Base-by-base conservation (phyloP, 768 basidiomycete species). In the Lentinula aciculospora region DNA sequence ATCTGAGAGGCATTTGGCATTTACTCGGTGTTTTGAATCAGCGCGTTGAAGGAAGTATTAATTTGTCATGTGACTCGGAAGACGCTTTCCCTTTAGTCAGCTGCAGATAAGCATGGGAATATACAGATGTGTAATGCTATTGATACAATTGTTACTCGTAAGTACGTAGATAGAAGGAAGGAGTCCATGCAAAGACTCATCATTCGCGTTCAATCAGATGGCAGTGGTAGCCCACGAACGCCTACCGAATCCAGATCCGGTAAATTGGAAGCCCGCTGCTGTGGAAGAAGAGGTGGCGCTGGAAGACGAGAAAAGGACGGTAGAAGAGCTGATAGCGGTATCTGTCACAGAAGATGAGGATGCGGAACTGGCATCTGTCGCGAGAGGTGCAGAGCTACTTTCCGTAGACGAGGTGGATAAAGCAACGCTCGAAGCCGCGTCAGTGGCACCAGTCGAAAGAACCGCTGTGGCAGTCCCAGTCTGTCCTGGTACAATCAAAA, bases 241-340 rank as follows among this genome's bases (percentile, higher is more conserved):
- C 27, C 27, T 36, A 25, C 51, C 51, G 51, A 53, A 53, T 39
- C 51, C 51, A 34, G 51, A 36, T 53, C 51, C 51, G 34, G 51
- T 53, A n/a, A 53, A 53, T 13, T 36, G 19, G 23, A 53, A 53
- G 10, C 51, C 51, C 4, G 19, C 17, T 21, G 36, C 34, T 25
- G 51, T 25, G 34, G 36, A 25, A 21, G 23, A 25, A 23, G 51
- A 23, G 4, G 51, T 5, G 19, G 23, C 8, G 3, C 23, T 8
- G 36, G 54, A 25, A 7, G 54, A 25, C 5, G 51, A 4, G 23
- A 6, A 13, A 23, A 32, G 25, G 17, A 9, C 23, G 13, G 51
- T 19, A 36, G 34, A 19, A 53, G 51, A 37, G 28, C 17, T 34
- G 2, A 21, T 28, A 31, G 53, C 12, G 27, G 53, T 40, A 54